These are phyloP conservation scores for Schwanniomyces yamadae DNA, from an alignment of 805 yeast genomes.

Conservation along the genomic window DNA sequence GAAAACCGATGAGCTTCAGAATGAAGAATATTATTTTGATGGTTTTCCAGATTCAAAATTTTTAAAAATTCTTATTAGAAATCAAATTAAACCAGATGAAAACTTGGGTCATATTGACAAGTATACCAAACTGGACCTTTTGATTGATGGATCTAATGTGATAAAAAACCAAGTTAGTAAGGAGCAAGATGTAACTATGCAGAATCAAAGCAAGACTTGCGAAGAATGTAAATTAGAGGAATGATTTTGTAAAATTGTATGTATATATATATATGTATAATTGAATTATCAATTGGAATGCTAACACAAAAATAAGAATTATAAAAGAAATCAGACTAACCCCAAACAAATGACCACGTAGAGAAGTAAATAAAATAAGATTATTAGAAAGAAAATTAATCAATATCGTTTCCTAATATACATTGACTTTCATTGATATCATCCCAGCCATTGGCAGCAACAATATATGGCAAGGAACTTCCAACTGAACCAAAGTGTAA, in stretches of 20 bases:
- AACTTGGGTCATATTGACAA: conserved; percentile 65
- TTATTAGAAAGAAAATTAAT: conserved; percentile 4
- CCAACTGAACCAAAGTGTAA: conserved; percentile 45
- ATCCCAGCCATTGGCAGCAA: conserved; percentile 47
- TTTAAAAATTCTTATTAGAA: conserved; percentile 65
- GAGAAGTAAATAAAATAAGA: neutral
- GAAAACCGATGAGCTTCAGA: conserved; percentile 26
- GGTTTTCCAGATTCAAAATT: conserved; percentile 89
- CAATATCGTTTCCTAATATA: conserved; percentile 11
- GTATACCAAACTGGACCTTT: conserved; percentile 6
- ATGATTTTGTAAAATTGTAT: neutral
- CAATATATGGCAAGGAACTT: conserved; percentile 54
- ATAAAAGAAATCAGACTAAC: too few species aligned
- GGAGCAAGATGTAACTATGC: neutral
- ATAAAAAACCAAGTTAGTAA: too few species aligned
- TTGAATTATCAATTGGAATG: too few species aligned
- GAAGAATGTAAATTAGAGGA: conserved; percentile 14
- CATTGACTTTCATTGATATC: conserved; percentile 15
- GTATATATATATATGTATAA: too few species aligned
- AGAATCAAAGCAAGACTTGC: neutral
- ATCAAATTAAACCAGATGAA: conserved; percentile 52
- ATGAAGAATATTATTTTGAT: conserved; percentile 41
- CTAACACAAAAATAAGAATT: too few species aligned
- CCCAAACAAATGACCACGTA: too few species aligned
- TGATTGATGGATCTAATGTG: conserved; percentile 1